Percentiles rank a stretch among this genome's conserved stretches.
Conservation (phyloP, 495 filamentous ascomycete species). For the Aspergillus leporis region DNA sequence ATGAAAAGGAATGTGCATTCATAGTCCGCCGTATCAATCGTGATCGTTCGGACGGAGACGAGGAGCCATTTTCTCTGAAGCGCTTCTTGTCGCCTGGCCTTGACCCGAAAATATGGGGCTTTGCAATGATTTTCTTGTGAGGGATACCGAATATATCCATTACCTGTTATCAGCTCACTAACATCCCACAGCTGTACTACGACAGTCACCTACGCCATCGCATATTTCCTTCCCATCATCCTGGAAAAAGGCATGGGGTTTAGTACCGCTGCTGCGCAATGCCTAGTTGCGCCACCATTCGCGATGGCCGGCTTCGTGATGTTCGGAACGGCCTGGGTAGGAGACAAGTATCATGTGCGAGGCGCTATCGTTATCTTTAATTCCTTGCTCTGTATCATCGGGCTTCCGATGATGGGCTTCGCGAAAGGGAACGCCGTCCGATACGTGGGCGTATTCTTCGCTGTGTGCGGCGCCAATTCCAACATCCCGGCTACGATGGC, state of each 20-base stretch:
- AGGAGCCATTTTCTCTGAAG: slow-evolving; percentile 49
- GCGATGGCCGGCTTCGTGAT: slow-evolving; percentile 60
- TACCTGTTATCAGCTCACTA: background rate
- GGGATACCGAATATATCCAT: background rate
- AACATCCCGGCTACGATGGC: slow-evolving; percentile 60
- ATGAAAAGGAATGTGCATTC: slow-evolving; percentile 50
- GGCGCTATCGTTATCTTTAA: slow-evolving; percentile 61
- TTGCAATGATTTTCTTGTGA: slow-evolving; percentile 58
- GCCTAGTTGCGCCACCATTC: slow-evolving; percentile 65
- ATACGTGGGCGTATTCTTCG: slow-evolving; percentile 67
- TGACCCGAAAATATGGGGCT: slow-evolving; percentile 64
- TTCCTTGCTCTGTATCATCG: slow-evolving; percentile 47
- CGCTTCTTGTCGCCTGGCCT: slow-evolving; percentile 48
- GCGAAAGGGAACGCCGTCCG: slow-evolving; percentile 46
- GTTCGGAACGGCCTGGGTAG: slow-evolving; percentile 51
- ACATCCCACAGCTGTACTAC: slow-evolving; percentile 43
- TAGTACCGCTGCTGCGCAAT: slow-evolving; percentile 55
- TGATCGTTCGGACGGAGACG: slow-evolving; percentile 56
- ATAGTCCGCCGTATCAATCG: slow-evolving; percentile 58
- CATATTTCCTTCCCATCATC: slow-evolving; percentile 70
- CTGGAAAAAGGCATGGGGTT: slow-evolving; percentile 59
- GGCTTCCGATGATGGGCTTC: slow-evolving; percentile 57
- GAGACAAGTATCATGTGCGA: slow-evolving; percentile 58
- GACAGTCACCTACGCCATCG: slow-evolving; percentile 62
- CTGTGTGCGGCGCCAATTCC: slow-evolving; percentile 58